Percentiles rank a stretch among this genome's conserved stretches.
Evolutionary conservation across 176 grass and related monocot genomes (phyloP).

Genomic region (Poa pratensis): DNA sequence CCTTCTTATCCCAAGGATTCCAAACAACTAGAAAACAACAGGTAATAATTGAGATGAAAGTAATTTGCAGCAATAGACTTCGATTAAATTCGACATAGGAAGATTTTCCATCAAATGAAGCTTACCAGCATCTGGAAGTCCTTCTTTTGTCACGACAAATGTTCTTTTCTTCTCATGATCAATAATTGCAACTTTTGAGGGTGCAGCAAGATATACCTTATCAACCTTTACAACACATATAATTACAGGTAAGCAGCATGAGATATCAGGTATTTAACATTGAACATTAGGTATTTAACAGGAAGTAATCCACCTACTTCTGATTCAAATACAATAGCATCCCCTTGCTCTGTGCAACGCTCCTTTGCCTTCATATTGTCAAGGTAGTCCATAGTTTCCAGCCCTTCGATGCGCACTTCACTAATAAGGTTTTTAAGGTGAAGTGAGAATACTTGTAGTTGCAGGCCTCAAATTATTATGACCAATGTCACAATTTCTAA

Average conservation of each 20-base stretch:
- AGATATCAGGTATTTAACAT: slow-evolving; percentile 8
- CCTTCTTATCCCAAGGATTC: slow-evolving; percentile 96
- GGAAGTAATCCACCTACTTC: slow-evolving; percentile 53
- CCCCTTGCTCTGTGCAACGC: slow-evolving; percentile 77
- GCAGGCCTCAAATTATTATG: not conserved
- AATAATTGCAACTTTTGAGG: slow-evolving; percentile 84
- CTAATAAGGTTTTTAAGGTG: slow-evolving; percentile 41
- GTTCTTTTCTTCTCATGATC: slow-evolving; percentile 93
- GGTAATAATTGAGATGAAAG: slow-evolving; percentile 7
- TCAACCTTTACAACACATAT: slow-evolving; percentile 61
- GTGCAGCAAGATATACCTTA: slow-evolving; percentile 76
- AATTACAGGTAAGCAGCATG: slow-evolving; percentile 6
- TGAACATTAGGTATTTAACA: slow-evolving; percentile 4
- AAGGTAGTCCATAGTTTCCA: slow-evolving; percentile 89
- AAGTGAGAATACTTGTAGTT: slow-evolving; percentile 12
- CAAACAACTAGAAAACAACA: slow-evolving; percentile 66
- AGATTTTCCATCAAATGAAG: slow-evolving; percentile 38
- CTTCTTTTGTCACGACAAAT: slow-evolving; percentile 78
- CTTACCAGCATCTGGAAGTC: slow-evolving; percentile 81
- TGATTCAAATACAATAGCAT: slow-evolving; percentile 85
- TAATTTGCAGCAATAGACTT: slow-evolving; percentile 9
- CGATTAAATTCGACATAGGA: not conserved
- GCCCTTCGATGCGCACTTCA: slow-evolving; percentile 86
- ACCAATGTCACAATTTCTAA: slow-evolving; percentile 9
- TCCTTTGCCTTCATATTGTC: slow-evolving; percentile 70